These are phyloP conservation scores for Anacardium occidentale DNA, from an alignment of 345 rosid species.

Conservation along the genomic window DNA sequence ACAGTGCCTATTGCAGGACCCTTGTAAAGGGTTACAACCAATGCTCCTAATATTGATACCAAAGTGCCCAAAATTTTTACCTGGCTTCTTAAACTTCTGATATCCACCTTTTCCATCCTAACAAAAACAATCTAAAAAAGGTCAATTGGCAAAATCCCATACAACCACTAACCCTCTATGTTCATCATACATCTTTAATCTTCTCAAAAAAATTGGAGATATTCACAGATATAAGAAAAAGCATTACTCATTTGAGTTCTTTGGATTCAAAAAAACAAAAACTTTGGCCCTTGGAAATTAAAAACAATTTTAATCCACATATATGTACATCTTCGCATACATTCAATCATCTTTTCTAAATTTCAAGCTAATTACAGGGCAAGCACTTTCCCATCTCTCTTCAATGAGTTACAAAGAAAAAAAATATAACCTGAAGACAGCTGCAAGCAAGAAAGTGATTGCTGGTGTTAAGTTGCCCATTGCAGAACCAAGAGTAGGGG, in stretches of 20 bases:
- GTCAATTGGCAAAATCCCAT: background rate
- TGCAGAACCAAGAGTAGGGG: conserved; percentile 59
- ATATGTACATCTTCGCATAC: background rate
- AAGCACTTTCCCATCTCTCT: background rate
- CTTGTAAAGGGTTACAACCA: conserved; percentile 44
- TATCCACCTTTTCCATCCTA: conserved; percentile 57
- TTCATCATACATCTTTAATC: background rate
- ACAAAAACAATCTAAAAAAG: background rate
- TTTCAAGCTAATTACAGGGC: background rate
- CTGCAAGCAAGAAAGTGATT: conserved; percentile 60
- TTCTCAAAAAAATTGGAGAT: background rate
- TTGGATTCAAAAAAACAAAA: background rate
- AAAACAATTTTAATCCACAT: background rate
- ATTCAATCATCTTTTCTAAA: background rate
- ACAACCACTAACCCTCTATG: background rate
- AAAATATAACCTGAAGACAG: conserved; percentile 48
- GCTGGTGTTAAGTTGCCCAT: conserved; percentile 47
- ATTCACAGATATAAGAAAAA: background rate
- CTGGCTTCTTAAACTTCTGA: conserved; percentile 40
- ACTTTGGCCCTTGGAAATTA: too few relatives aligned
- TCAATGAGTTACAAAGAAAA: background rate
- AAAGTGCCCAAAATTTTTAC: conserved; percentile 44
- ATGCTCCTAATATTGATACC: conserved; percentile 47
- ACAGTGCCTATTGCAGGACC: conserved; percentile 33
- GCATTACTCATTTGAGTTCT: conserved; percentile 1